Percentiles rank a stretch among this genome's conserved stretches.
Evolutionary conservation across 2,329 filamentous ascomycete genomes (phyloP).

Genomic region (Talaromyces amestolkiae): DNA sequence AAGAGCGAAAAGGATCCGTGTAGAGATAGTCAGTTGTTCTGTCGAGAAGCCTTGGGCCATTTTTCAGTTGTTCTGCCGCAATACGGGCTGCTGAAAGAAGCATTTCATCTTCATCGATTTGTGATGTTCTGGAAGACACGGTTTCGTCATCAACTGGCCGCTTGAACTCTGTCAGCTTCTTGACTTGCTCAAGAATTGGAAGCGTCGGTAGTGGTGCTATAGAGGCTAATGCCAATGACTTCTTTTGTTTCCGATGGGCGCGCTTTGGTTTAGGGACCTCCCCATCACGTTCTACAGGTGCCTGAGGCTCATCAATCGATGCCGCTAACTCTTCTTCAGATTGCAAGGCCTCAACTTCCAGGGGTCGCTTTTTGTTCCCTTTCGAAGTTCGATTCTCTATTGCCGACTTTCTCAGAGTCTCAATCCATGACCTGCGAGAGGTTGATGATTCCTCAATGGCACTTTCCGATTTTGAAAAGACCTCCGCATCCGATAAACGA

Average conservation of each 20-base stretch:
- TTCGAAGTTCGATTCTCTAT: constrained; percentile 26
- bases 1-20: constrained; percentile 27
- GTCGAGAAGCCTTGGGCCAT: constrained; percentile 35
- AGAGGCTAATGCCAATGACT: constrained; percentile 32
- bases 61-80: constrained; percentile 39
- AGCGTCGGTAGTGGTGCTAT: constrained; percentile 33
- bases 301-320: constrained; percentile 10
- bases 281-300: not conserved
- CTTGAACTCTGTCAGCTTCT: constrained; percentile 26
- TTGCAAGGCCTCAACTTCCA: constrained; percentile 22
- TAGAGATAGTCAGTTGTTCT: constrained; percentile 25
- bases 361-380: constrained; percentile 30
- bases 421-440: constrained; percentile 20
- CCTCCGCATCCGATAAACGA: not conserved
- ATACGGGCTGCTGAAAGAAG: constrained; percentile 43
- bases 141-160: constrained; percentile 26
- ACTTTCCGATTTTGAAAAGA: constrained; percentile 1
- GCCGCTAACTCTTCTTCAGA: constrained; percentile 12
- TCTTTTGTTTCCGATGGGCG: constrained; percentile 23
- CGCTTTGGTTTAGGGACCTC: constrained; percentile 11
- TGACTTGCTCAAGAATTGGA: constrained; percentile 35
- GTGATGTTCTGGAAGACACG: constrained; percentile 24
- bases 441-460: constrained; percentile 6
- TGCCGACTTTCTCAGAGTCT: constrained; percentile 24
- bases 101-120: constrained; percentile 44